Percentiles rank a stretch among this genome's conserved stretches.
Conservation (phyloP, 2,329 filamentous ascomycete species). For the Escovopsis sp. region DNA sequence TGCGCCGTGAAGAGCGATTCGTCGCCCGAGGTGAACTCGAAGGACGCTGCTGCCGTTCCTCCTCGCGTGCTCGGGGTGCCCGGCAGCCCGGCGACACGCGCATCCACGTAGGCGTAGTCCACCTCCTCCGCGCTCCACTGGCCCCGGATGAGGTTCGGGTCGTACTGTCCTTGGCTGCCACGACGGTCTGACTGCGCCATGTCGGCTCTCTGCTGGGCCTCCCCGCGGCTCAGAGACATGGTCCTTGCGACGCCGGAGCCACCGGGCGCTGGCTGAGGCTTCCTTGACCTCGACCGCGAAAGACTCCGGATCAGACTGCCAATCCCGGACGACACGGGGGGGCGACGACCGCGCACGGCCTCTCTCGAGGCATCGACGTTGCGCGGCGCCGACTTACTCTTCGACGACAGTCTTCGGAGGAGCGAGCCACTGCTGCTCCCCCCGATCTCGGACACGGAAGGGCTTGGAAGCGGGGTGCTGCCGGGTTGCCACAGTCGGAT, state of each 20-base stretch:
- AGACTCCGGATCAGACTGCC: conserved; percentile 32
- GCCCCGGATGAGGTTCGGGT: conserved; percentile 41
- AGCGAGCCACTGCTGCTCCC: conserved; percentile 25
- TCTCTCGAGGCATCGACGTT: conserved; percentile 22
- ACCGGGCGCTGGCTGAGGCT: conserved; percentile 12
- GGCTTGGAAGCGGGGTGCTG: conserved; percentile 55
- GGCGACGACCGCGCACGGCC: conserved; percentile 27
- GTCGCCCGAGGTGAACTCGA: conserved; percentile 39
- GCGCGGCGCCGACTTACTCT: conserved; percentile 18
- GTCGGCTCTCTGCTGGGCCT: conserved; percentile 21
- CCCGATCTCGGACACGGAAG: conserved; percentile 35
- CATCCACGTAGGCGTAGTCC: conserved; percentile 16
- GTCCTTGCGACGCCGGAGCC: conserved; percentile 37
- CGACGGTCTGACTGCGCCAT: conserved; percentile 20
- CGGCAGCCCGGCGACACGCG: conserved; percentile 7
- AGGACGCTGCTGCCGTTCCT: conserved; percentile 23
- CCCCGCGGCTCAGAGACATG: conserved; percentile 43
- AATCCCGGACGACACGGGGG: conserved; percentile 30
- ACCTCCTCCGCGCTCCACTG: conserved; percentile 33
- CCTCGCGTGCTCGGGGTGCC: conserved; percentile 21
- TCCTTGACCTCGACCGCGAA: conserved; percentile 17
- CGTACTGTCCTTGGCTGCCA: conserved; percentile 22
- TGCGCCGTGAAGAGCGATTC: conserved; percentile 40
- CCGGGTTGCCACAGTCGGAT: conserved; percentile 75
- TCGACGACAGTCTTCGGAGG: conserved; percentile 28